Evolutionary conservation across 2,329 filamentous ascomycete species (phyloP).

Genomic region (Acarospora socialis): DNA sequence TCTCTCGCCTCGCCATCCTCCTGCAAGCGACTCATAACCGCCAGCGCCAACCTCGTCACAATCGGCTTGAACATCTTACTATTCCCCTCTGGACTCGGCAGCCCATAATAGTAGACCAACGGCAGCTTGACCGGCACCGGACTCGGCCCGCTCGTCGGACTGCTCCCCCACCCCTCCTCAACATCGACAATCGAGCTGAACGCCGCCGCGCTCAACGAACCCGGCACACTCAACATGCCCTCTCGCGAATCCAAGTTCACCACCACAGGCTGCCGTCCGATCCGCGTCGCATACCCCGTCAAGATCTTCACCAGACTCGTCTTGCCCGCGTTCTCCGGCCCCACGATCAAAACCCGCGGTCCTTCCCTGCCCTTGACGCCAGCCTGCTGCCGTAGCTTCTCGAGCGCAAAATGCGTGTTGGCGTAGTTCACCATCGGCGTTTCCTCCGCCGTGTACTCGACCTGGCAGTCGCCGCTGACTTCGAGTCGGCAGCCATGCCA

Average conservation of each 20-base stretch:
- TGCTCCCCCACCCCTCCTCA: slow-evolving; percentile 77
- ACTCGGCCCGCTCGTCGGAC: slow-evolving; percentile 80
- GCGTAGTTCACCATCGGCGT: slow-evolving; percentile 68
- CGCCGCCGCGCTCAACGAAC: slow-evolving; percentile 72
- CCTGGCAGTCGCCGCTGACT: slow-evolving; percentile 54
- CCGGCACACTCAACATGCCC: slow-evolving; percentile 62
- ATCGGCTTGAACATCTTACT: slow-evolving; percentile 58
- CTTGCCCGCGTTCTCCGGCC: slow-evolving; percentile 67
- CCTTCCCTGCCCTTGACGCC: slow-evolving; percentile 40
- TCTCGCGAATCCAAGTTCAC: slow-evolving; percentile 77
- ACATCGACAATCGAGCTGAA: slow-evolving; percentile 80
- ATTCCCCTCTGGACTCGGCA: slow-evolving; percentile 58
- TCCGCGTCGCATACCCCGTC: slow-evolving; percentile 63
- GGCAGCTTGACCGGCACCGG: slow-evolving; percentile 82
- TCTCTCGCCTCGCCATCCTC: slow-evolving; percentile 58
- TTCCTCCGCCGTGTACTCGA: slow-evolving; percentile 58
- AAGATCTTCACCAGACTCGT: slow-evolving; percentile 66
- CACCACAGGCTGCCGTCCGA: slow-evolving; percentile 60
- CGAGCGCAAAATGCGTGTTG: slow-evolving; percentile 79
- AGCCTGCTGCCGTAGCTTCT: slow-evolving; percentile 53
- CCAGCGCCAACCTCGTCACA: slow-evolving; percentile 61
- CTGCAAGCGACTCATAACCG: slow-evolving; percentile 60
- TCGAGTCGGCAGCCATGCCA: slow-evolving; percentile 85
- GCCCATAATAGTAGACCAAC: slow-evolving; percentile 77
- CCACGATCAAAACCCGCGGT: slow-evolving; percentile 73